Percentiles rank a stretch among this genome's conserved stretches.
Conservation (phyloP, 2,329 filamentous ascomycete genomes). For the Helicocarpus griseus region DNA sequence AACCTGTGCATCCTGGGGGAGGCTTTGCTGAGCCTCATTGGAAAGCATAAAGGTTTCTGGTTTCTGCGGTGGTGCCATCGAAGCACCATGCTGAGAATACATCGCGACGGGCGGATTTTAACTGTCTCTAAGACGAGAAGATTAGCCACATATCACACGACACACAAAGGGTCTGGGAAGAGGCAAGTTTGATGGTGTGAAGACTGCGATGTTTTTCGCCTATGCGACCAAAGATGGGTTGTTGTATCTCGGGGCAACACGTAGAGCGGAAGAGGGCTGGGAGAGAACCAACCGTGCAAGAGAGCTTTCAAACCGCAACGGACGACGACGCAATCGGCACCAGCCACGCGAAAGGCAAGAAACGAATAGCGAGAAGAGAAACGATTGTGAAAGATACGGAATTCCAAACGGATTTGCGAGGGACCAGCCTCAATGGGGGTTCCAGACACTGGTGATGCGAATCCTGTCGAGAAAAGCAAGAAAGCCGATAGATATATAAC, state of each 20-base stretch:
- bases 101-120: constrained; percentile 36
- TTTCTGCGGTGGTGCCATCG: constrained; percentile 88
- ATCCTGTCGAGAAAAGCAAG: constrained; percentile 13
- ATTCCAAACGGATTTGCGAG: constrained; percentile 19
- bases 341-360: neutral
- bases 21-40: constrained; percentile 88
- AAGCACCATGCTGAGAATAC: constrained; percentile 69
- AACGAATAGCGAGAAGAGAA: constrained; percentile 7
- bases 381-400: constrained; percentile 10
- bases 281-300: neutral
- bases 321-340: neutral
- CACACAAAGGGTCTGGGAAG: too few relatives aligned
- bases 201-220: too few relatives aligned
- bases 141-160: neutral
- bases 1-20: constrained; percentile 93
- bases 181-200: neutral
- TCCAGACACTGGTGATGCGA: constrained; percentile 16
- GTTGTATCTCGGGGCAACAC: too few relatives aligned
- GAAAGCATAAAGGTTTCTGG: constrained; percentile 99
- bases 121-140: neutral
- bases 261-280: neutral
- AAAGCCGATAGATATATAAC: constrained; percentile 6
- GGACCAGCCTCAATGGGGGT: constrained; percentile 26
- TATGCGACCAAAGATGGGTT: too few relatives aligned
- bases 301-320: neutral